phyloP scores from a whole-genome alignment of 1,139 yeast species.

The Spencermartinsiella ligniputridi region DNA sequence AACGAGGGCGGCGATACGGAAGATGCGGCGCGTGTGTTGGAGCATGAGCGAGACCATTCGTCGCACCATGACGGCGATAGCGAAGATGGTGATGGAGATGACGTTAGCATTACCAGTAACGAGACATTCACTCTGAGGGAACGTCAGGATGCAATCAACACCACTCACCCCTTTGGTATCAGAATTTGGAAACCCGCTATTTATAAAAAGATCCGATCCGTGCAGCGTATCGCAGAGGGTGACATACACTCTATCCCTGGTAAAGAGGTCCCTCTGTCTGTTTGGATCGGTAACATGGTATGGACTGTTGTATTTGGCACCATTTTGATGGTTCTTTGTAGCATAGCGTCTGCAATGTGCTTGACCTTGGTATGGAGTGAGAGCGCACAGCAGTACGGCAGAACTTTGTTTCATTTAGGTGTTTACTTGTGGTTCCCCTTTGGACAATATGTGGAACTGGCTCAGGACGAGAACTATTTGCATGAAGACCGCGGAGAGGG shows the following conservation, averaged over 20 bases:
- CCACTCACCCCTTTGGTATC: slow-evolving; percentile 97
- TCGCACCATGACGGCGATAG: slow-evolving; percentile 24
- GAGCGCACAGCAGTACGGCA: slow-evolving; percentile 54
- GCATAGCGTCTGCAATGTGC: slow-evolving; percentile 48
- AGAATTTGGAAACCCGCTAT: slow-evolving; percentile 98
- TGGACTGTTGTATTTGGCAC: slow-evolving; percentile 78
- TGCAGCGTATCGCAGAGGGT: slow-evolving; percentile 84
- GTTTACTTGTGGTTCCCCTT: slow-evolving; percentile 75
- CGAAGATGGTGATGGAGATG: slow-evolving; percentile 35
- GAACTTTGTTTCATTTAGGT: slow-evolving; percentile 59
- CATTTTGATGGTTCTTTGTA: slow-evolving; percentile 51
- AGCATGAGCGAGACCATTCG: slow-evolving; percentile 1
- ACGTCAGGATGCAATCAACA: slow-evolving; percentile 92
- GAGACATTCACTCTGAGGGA: slow-evolving; percentile 89
- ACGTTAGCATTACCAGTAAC: slow-evolving; percentile 43
- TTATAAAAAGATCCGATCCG: slow-evolving; percentile 88
- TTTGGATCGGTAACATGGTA: slow-evolving; percentile 63
- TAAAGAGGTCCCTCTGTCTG: slow-evolving; percentile 55
- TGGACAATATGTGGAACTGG: slow-evolving; percentile 80
- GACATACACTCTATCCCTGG: slow-evolving; percentile 82
- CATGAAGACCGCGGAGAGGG: slow-evolving; percentile 90
- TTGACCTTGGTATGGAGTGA: slow-evolving; percentile 32
- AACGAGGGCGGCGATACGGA: slow-evolving; percentile 12
- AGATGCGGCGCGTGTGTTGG: slow-evolving; percentile 12
- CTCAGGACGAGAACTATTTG: slow-evolving; percentile 73